phyloP scores from a whole-genome alignment of 176 grass and related monocot genomes.

The Ananas comosus region DNA sequence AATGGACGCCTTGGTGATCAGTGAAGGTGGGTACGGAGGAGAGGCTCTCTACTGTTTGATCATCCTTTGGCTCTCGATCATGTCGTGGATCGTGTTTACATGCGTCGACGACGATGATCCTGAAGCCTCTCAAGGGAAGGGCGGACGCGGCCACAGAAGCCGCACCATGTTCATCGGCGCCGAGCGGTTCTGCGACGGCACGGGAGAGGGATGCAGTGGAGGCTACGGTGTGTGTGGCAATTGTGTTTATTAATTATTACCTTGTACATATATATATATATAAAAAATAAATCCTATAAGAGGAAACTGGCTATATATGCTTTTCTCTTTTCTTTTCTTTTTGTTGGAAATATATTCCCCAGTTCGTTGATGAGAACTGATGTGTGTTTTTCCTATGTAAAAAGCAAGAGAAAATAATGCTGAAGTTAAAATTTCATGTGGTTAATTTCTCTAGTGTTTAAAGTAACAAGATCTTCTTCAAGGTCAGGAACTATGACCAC shows the following conservation, averaged over 20 bases:
- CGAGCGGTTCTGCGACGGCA: slow-evolving; percentile 51
- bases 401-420: too few species aligned
- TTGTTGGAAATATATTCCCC: too few species aligned
- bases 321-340: too few species aligned
- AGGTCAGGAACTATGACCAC: too few species aligned
- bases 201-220: slow-evolving; percentile 33
- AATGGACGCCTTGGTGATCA: not conserved
- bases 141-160: slow-evolving; percentile 7
- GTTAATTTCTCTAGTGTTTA: too few species aligned
- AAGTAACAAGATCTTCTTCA: too few species aligned
- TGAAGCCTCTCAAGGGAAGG: not conserved
- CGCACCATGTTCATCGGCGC: slow-evolving; percentile 10
- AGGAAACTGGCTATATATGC: too few species aligned
- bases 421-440: too few species aligned
- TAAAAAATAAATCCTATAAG: too few species aligned
- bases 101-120: slow-evolving; percentile 33
- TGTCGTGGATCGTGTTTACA: slow-evolving; percentile 82
- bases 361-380: too few species aligned
- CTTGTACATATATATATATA: not conserved
- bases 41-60: slow-evolving; percentile 74
- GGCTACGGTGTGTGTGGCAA: slow-evolving; percentile 34
- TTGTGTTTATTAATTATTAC: slow-evolving; percentile 18
- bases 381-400: too few species aligned
- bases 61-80: slow-evolving; percentile 67
- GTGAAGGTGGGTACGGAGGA: slow-evolving; percentile 33